Evolutionary conservation across 1,284 basidiomycete species (phyloP), one percentile per base, ranked within the genome.

Genomic region (Mycosarcoma mackinlayi): DNA sequence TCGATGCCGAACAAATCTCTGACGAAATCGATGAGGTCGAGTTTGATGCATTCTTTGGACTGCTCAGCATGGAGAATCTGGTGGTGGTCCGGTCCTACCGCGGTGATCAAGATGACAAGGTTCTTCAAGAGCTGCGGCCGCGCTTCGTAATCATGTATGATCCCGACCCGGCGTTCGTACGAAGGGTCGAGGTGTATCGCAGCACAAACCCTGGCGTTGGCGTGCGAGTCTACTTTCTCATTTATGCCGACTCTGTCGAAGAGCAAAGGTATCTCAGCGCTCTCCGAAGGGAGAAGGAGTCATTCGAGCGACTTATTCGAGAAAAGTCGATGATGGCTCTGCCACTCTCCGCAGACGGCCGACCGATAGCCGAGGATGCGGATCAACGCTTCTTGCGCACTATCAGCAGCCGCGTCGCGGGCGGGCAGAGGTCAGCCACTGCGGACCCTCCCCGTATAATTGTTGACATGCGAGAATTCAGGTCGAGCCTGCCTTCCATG

Each of bases 401-500:
- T 0, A 93, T 97, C 73, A 95, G 90, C 73, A 88, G 91, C 0
- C 88, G 95, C 3, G 86, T 93, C 37, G 95, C 92, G 1, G 95
- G 95, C 10, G 94, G 94, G 1, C 86, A 91, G 40, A 88, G 91
- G 46, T 71, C 77, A 2, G 78, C 90, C 16, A 88, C 86, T 58
- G 85, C 85, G 1, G 89, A 90, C 71, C 88, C 89, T 9, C 89
- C 92, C 0, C 87, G 89, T 80, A 92, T 98, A 57, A 89, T 98
- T 53, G 94, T 98, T 13, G 96, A 98, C 83, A 91, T 97, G 87
- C 89, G 95, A 75, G 95, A 99, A 82, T 97, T 98, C 83, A 87
- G 94, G 21, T 97, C 94, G 0, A 90, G 92, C 0, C 85, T 99
- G 19, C 95, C 95, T 0, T 94, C 92, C 0, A 84, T 98, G 7